phyloP scores from a whole-genome alignment of 371 early-diverging fungal genomes.

The Gilbertella persicaria region DNA sequence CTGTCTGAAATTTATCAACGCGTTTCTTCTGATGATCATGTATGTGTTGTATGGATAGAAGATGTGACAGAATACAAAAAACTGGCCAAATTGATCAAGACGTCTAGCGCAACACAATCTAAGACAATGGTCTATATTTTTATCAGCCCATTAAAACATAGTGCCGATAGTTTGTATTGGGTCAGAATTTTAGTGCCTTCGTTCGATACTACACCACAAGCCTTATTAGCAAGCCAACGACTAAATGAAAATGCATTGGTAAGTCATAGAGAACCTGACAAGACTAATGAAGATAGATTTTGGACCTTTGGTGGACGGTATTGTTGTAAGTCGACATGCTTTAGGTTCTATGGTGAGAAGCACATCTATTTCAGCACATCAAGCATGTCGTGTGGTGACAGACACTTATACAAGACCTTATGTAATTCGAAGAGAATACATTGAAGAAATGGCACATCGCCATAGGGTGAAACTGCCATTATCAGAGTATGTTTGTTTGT shows the following conservation, averaged over 20 bases:
- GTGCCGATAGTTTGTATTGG: slow-evolving; percentile 57
- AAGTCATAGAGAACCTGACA: too few relatives aligned
- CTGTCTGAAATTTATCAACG: slow-evolving; percentile 31
- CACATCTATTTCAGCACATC: slow-evolving; percentile 71
- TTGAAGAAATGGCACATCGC: slow-evolving; percentile 59
- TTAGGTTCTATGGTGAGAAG: slow-evolving; percentile 70
- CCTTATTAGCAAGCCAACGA: slow-evolving; percentile 39
- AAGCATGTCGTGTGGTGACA: slow-evolving; percentile 58
- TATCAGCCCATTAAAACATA: slow-evolving; percentile 56
- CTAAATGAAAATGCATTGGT: slow-evolving; percentile 52
- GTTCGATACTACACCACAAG: slow-evolving; percentile 25
- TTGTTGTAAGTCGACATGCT: slow-evolving; percentile 68
- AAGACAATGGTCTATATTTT: slow-evolving; percentile 57
- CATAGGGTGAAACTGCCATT: slow-evolving; percentile 48
- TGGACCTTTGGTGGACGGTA: slow-evolving; percentile 76
- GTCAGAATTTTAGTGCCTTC: slow-evolving; percentile 50
- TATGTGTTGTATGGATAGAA: slow-evolving; percentile 70
- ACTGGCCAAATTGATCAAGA: slow-evolving; percentile 38
- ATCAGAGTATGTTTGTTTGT: slow-evolving; percentile 40
- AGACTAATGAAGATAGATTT: too few relatives aligned
- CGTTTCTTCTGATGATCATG: slow-evolving; percentile 56
- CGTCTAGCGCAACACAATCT: slow-evolving; percentile 16
- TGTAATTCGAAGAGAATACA: slow-evolving; percentile 58
- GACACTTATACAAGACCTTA: slow-evolving; percentile 61
- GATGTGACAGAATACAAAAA: slow-evolving; percentile 41